These are phyloP conservation scores for Phaeosphaeriaceae sp. DNA, from an alignment of 2,329 filamentous ascomycete genomes.

Conservation along the genomic window DNA sequence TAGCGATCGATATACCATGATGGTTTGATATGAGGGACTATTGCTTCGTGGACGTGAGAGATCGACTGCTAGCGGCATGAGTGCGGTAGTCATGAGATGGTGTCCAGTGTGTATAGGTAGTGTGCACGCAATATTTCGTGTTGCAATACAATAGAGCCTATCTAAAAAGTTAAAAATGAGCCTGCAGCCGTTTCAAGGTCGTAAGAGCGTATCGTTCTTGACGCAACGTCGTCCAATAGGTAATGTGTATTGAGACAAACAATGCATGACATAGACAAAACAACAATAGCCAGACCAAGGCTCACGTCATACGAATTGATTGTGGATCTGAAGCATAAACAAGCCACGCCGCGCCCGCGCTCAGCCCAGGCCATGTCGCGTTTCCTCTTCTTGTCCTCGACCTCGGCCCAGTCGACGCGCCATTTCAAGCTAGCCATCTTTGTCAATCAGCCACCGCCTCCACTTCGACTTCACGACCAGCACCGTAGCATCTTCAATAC, in stretches of 20 bases:
- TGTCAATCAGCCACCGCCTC: conserved; percentile 1
- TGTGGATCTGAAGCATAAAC: conserved; percentile 5
- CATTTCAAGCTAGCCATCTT: conserved; percentile 12
- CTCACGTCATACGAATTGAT: conserved; percentile 14
- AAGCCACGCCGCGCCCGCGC: conserved; percentile 8
- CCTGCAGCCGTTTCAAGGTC: no score
- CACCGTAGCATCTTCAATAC: conserved; percentile 2
- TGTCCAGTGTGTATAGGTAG: conserved; percentile 33
- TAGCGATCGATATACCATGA: conserved; percentile 39
- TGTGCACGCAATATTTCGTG: conserved; percentile 19
- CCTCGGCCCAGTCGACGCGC: conserved; percentile 12
- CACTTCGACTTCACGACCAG: not conserved
- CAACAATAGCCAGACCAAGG: not conserved
- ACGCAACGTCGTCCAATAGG: not conserved
- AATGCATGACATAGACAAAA: no score
- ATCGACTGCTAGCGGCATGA: conserved; percentile 9
- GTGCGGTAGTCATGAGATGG: conserved; percentile 10
- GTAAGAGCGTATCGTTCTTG: not conserved
- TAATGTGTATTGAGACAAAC: no score
- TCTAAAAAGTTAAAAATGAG: conserved; percentile 4
- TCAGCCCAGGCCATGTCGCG: conserved; percentile 6
- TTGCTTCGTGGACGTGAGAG: conserved; percentile 31
- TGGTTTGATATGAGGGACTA: conserved; percentile 35
- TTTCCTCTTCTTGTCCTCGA: conserved; percentile 1
- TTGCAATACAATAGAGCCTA: conserved; percentile 27